Base-by-base conservation (phyloP, 1,139 yeast species). In the Kluyveromyces sp. region DNA sequence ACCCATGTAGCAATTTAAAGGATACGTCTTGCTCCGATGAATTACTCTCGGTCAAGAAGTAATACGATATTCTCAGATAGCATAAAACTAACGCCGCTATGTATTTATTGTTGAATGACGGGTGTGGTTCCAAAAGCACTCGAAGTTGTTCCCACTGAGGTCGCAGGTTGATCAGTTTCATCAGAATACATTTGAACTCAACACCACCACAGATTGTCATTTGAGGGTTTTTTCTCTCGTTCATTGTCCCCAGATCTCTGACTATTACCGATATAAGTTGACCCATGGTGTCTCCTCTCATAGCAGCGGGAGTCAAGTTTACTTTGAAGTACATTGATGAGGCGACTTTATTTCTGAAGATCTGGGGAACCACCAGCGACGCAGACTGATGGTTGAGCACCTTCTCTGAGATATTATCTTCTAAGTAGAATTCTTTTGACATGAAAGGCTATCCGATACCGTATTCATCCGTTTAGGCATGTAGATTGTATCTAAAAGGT, bases 371-470 rank as follows among this genome's bases (percentile, higher is more conserved):
- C 37, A 58, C 57, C 26, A 60, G 41, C n/a, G 65, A 60, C 1
- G 61, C 62, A 1, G 65, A 61, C 39, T 59, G 64, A 39, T 59
- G 53, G 36, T 60, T 60, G 39, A 61, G 37, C 41, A 55, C 55
- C 40, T 61, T 61, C 12, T 32, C 39, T 3, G 65, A 60, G 3
- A 61, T 40, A 39, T 46, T 47, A 2, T 57, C 54, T 37, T 60
- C 64, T 4, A 59, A 50, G 26, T 55, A 54, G 41, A 60, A 61
- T 36, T 60, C 64, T 8, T 41, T 49, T 4, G 62, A 46, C 64
- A 59, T 59, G 33, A 7, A 12, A 3, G 15, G 26, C 15, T 33
- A 17, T n/a, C 26, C 9, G 26, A 6, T 9, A 9, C 26, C 9
- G 26, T 22, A 6, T 22, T 22, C 26, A 6, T 22, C 8, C 9